Conservation (phyloP, 208 protist genomes). For the Trypanosomatidae sp. region DNA sequence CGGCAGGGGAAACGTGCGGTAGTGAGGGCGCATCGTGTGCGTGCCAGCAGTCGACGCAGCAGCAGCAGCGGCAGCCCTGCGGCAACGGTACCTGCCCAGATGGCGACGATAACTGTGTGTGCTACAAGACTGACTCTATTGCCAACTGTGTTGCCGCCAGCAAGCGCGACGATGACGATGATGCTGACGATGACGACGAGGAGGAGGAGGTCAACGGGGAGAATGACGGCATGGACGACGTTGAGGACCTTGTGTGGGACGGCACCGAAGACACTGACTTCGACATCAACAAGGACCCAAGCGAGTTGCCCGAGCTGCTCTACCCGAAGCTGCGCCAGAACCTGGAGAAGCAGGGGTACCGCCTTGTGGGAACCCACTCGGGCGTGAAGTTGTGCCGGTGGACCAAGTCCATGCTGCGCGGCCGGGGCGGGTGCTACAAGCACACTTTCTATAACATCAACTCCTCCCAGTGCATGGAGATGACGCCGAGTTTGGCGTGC, state of each 20-base stretch:
- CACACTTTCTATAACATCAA: slow-evolving; percentile 98
- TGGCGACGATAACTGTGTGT: background rate
- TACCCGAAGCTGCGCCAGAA: slow-evolving; percentile 85
- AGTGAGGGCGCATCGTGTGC: background rate
- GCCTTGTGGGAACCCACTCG: slow-evolving; percentile 93
- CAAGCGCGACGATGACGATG: slow-evolving; percentile 15
- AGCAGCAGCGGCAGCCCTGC: background rate
- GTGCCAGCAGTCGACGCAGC: background rate
- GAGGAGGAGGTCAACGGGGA: slow-evolving; percentile 30
- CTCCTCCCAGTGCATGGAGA: slow-evolving; percentile 97
- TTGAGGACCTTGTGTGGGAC: slow-evolving; percentile 70
- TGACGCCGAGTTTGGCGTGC: slow-evolving; percentile 95
- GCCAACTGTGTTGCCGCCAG: background rate
- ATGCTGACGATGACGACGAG: slow-evolving; percentile 19
- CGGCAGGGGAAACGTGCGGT: background rate
- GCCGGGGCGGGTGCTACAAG: slow-evolving; percentile 97
- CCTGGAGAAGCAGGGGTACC: slow-evolving; percentile 96
- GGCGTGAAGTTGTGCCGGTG: slow-evolving; percentile 98
- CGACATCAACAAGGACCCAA: slow-evolving; percentile 25
- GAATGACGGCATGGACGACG: slow-evolving; percentile 46
- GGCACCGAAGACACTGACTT: slow-evolving; percentile 38
- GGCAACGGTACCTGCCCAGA: background rate
- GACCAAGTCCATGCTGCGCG: slow-evolving; percentile 97
- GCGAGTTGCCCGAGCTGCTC: slow-evolving; percentile 78
- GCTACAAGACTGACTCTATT: background rate